These are phyloP conservation scores for Croton laevigatus DNA, from an alignment of 441 rosid species.

Conservation along the genomic window DNA sequence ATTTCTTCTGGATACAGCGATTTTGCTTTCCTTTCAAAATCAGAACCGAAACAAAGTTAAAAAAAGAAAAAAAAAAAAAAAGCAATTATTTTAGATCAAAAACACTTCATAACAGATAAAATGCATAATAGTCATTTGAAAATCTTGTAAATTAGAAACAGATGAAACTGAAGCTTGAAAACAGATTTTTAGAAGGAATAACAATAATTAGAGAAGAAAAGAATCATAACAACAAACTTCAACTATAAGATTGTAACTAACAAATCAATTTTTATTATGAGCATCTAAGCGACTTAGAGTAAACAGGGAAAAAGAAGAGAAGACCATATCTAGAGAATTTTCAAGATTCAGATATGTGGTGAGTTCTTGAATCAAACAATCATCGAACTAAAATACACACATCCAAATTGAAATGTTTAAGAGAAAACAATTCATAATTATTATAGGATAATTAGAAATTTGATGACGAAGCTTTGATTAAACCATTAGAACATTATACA, in stretches of 20 bases:
- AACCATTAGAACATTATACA: not conserved
- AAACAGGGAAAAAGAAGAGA: not conserved
- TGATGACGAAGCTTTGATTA: not conserved
- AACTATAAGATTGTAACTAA: not conserved
- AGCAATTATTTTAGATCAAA: not conserved
- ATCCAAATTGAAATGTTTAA: not conserved
- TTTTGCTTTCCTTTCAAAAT: not conserved
- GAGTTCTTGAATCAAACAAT: not conserved
- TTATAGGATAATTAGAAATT: too few relatives aligned
- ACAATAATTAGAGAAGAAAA: not conserved
- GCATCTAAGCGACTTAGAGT: not conserved
- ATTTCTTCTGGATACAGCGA: constrained; percentile 18
- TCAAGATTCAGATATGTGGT: not conserved
- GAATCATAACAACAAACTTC: not conserved
- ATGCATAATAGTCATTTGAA: not conserved
- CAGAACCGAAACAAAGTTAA: not conserved
- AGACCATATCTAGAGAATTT: not conserved
- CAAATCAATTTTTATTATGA: not conserved
- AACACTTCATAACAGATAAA: not conserved
- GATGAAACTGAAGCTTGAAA: constrained; percentile 1
- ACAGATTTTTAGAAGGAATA: not conserved
- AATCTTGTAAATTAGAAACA: not conserved
- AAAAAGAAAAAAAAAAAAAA: too few relatives aligned
- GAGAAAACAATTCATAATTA: not conserved
- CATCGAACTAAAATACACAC: not conserved